Base-by-base conservation (phyloP, 768 basidiomycete genomes). In the Strobilomyces echinocephalus region DNA sequence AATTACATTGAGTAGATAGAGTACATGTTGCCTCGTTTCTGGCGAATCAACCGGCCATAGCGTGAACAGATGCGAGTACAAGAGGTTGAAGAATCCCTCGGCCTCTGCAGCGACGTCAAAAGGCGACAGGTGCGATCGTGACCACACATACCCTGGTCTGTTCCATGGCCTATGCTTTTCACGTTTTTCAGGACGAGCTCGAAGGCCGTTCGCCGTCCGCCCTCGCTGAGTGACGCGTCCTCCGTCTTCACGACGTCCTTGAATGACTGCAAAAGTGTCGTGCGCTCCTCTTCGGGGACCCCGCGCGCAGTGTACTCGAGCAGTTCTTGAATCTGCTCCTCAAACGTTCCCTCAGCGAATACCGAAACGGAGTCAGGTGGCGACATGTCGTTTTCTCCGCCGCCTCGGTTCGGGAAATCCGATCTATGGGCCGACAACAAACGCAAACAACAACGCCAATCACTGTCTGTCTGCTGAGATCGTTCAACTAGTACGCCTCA, bases 341-440 rank as follows among this genome's bases (percentile, higher is more conserved):
- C 85, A 61, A 88, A 92, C 2, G 90, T 91, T 47, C 91, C 91
- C 72, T 94, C 91, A 18, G 87, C 84, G 65, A 91, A 92, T 59
- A 92, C 82, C 54, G 90, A 84, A 52, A 92, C 76, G 38, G 88
- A 87, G 73, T 91, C 90, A 60, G 85, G 76, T 59, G 67, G 70
- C 53, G 82, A 72, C 87, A 91, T 90, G 63, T 74, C 73, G 46
- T 47, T n/a, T 55, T 48, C 34, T 24, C 16, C n/a, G 11, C 18
- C 15, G 12, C 4, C n/a, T 49, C 18, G 11, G 7, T 36, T 16
- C 35, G 28, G 4, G 24, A 15, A 39, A 5, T 26, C 26, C 7
- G 20, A 24, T 49, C 24, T n/a, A 38, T 49, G 36, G 24, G 34
- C 4, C 28, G 34, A 47, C 52, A 66, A 66, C 34, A 66, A 30